phyloP scores from a whole-genome alignment of 345 rosid genomes.

The Gossypioides kirkii region DNA sequence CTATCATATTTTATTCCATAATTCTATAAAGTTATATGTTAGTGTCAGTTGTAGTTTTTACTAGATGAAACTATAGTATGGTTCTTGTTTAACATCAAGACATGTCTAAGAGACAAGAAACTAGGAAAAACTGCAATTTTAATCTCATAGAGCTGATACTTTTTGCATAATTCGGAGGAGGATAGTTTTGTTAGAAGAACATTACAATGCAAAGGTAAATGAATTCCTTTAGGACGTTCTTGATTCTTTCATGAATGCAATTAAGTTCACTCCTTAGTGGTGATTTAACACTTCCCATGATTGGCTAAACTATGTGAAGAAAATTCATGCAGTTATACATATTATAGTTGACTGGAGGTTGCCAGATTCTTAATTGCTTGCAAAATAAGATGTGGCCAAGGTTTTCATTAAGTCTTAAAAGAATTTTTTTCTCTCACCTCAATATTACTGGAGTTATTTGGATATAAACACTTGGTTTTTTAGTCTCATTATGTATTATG shows the following conservation, averaged over 20 bases:
- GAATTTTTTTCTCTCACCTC: not conserved
- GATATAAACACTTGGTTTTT: not conserved
- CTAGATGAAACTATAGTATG: not conserved
- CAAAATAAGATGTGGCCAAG: not conserved
- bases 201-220: not conserved
- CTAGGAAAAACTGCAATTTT: not conserved
- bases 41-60: not conserved
- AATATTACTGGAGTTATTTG: not conserved
- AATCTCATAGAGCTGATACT: not conserved
- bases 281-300: not conserved
- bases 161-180: not conserved
- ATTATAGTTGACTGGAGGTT: not conserved
- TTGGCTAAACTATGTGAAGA: not conserved
- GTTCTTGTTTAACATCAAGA: not conserved
- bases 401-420: not conserved
- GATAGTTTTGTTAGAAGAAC: not conserved
- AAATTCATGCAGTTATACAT: not conserved
- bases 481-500: not conserved
- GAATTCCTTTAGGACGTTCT: not conserved
- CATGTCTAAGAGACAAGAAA: too few relatives aligned
- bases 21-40: too few relatives aligned
- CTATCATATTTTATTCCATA: too few relatives aligned
- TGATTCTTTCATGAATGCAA: not conserved
- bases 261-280: not conserved
- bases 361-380: not conserved